Evolutionary conservation across 179 eudicot species (phyloP).

Genomic region (Silene noctiflora): DNA sequence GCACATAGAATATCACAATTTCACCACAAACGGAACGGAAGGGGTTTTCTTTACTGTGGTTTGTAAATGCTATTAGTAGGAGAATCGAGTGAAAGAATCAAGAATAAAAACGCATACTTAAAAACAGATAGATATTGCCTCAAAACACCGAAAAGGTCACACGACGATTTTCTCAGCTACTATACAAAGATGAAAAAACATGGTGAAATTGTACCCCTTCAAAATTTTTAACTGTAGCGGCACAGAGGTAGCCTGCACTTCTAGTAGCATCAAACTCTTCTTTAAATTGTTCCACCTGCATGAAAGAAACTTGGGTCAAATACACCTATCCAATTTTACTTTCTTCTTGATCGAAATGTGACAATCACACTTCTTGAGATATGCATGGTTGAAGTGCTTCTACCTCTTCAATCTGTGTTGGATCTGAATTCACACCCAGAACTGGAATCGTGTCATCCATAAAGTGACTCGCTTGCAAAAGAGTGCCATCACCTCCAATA

Average conservation of each 20-base stretch:
- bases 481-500: constrained; percentile 94
- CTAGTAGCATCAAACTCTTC: constrained; percentile 87
- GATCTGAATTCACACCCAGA: constrained; percentile 92
- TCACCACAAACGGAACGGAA: too few species aligned
- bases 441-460: constrained; percentile 76
- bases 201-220: constrained; percentile 53
- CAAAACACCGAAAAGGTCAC: neutral
- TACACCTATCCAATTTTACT: neutral
- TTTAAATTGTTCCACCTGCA: constrained; percentile 57
- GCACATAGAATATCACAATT: too few species aligned
- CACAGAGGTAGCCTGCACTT: constrained; percentile 92
- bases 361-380: neutral
- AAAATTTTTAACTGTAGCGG: constrained; percentile 70
- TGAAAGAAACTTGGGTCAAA: constrained; percentile 16
- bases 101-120: neutral
- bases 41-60: too few species aligned
- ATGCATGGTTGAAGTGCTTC: neutral
- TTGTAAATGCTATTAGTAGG: neutral
- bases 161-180: neutral
- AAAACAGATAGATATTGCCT: neutral
- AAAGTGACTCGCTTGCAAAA: constrained; percentile 81
- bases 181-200: neutral
- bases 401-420: constrained; percentile 79
- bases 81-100: neutral
- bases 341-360: neutral